Evolutionary conservation across 1,284 basidiomycete genomes (phyloP).

Genomic region (Ganoderma sinense): DNA sequence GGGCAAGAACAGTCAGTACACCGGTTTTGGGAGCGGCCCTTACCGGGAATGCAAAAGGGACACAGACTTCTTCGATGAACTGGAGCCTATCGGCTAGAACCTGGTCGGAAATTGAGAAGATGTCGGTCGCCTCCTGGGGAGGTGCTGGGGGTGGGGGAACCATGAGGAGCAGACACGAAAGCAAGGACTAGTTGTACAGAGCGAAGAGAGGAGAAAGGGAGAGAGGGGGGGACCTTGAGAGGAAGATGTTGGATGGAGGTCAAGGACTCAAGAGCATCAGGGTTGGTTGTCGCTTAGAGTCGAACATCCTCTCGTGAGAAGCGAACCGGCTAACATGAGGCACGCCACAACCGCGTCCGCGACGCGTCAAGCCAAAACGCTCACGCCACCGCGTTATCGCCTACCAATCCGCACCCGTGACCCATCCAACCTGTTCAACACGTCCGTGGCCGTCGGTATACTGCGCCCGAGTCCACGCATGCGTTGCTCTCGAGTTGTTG

Average conservation of each 20-base stretch:
- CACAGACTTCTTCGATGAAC: conserved; percentile 76
- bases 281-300: conserved; percentile 30
- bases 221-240: conserved; percentile 14
- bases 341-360: conserved; percentile 28
- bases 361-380: conserved; percentile 16
- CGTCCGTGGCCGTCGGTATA: neutral
- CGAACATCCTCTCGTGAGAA: conserved; percentile 34
- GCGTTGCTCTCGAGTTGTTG: neutral
- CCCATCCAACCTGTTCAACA: conserved; percentile 11
- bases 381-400: conserved; percentile 30
- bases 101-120: conserved; percentile 66
- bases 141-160: conserved; percentile 37
- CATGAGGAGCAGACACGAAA: conserved; percentile 24
- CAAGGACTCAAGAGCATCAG: conserved; percentile 19
- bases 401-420: conserved; percentile 10
- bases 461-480: neutral
- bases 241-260: conserved; percentile 19
- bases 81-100: conserved; percentile 72
- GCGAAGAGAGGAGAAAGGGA: conserved; percentile 19
- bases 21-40: conserved; percentile 4
- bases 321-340: conserved; percentile 27
- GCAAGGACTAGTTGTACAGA: conserved; percentile 31
- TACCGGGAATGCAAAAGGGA: conserved; percentile 13
- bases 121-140: conserved; percentile 48
- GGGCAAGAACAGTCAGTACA: conserved; percentile 5